These are phyloP conservation scores for Oryza punctata DNA, from an alignment of 176 grass and related monocot species.

Conservation along the genomic window DNA sequence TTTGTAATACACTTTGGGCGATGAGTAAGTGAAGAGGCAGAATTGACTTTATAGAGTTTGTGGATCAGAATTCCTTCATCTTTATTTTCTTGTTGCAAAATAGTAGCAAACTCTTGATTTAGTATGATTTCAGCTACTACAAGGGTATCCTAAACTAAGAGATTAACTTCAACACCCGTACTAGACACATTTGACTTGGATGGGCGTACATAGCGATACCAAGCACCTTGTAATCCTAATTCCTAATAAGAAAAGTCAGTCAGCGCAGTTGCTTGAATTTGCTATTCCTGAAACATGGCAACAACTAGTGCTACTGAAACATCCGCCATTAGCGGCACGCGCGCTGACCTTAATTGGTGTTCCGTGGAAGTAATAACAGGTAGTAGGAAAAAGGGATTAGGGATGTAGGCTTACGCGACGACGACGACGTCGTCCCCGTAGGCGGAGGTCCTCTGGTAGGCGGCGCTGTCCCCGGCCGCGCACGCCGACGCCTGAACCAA, in stretches of 20 bases:
- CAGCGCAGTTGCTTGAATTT: neutral
- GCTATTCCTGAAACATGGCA: neutral
- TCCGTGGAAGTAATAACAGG: neutral
- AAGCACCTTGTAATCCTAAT: neutral
- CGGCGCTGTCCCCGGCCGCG: conserved; percentile 91
- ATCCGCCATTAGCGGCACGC: neutral
- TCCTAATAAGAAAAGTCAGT: neutral
- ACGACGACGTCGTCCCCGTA: conserved; percentile 89
- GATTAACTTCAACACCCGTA: too few species aligned
- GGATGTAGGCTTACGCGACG: conserved; percentile 66
- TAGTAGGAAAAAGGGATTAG: neutral
- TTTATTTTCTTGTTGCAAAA: neutral
- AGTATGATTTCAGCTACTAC: neutral
- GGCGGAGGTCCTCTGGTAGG: conserved; percentile 70
- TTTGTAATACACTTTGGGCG: neutral
- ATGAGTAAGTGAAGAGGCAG: too few species aligned
- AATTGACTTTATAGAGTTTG: too few species aligned
- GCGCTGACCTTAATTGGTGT: neutral
- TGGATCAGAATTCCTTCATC: neutral
- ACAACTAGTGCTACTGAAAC: neutral
- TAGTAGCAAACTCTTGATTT: neutral
- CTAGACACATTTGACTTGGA: neutral
- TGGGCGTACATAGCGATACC: neutral
- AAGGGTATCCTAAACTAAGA: neutral
- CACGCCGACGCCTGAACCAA: conserved; percentile 68